These are phyloP conservation scores for Candida incommunis DNA, from an alignment of 805 yeast genomes.

Conservation along the genomic window DNA sequence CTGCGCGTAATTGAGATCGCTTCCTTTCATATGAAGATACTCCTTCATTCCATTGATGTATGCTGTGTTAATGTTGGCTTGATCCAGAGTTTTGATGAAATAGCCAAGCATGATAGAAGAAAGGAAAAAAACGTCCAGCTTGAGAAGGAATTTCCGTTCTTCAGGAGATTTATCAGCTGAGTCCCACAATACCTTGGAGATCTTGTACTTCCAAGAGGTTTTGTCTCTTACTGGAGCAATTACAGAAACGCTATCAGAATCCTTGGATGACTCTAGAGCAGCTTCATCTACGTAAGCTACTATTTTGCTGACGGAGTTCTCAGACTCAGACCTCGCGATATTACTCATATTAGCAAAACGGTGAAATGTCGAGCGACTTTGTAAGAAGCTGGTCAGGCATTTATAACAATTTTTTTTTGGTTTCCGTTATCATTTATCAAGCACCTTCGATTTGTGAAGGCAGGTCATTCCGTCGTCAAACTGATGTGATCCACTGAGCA, in stretches of 20 bases:
- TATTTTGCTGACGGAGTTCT: too few species aligned
- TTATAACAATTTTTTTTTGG: too few species aligned
- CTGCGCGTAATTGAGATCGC: constrained; percentile 31
- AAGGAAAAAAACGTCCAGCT: constrained; percentile 27
- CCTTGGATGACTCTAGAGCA: not conserved
- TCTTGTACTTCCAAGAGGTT: constrained; percentile 6
- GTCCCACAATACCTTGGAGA: constrained; percentile 14
- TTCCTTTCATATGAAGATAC: constrained; percentile 26
- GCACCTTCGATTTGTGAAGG: too few species aligned
- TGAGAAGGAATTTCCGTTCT: constrained; percentile 23
- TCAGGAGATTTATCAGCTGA: constrained; percentile 23
- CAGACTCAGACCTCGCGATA: too few species aligned
- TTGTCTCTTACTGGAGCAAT: not conserved
- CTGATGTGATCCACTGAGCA: too few species aligned
- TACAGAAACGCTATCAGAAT: not conserved
- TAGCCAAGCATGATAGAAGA: constrained; percentile 31
- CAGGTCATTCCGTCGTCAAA: too few species aligned
- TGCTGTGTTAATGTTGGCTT: constrained; percentile 29
- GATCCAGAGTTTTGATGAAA: constrained; percentile 32
- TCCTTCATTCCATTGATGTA: constrained; percentile 35
- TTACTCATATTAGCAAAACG: too few species aligned
- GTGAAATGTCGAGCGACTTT: too few species aligned
- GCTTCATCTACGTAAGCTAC: too few species aligned
- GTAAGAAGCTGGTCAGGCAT: too few species aligned
- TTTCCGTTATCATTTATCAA: too few species aligned